Evolutionary conservation across 2,329 filamentous ascomycete genomes (phyloP).

Genomic region (Cordyceps fumosorosea): DNA sequence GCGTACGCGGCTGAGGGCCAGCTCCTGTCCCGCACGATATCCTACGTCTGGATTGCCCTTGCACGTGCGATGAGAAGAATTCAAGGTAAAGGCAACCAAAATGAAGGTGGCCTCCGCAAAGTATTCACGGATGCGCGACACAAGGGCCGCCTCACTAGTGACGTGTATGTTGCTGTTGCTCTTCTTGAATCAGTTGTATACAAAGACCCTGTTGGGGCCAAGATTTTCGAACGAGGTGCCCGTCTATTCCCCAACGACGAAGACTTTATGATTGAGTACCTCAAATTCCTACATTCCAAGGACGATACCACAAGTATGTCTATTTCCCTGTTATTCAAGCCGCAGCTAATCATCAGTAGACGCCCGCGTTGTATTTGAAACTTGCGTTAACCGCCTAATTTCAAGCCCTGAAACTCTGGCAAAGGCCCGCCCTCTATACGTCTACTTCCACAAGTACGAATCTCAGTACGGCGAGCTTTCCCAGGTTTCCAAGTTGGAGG

Average conservation of each 20-base stretch:
- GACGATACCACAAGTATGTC: constrained; percentile 87
- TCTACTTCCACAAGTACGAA: constrained; percentile 93
- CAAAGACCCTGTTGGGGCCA: constrained; percentile 84
- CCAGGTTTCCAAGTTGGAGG: constrained; percentile 85
- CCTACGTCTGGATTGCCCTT: constrained; percentile 89
- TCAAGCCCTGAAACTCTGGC: constrained; percentile 65
- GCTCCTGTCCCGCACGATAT: constrained; percentile 75
- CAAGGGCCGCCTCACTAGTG: constrained; percentile 81
- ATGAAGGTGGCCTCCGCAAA: constrained; percentile 72
- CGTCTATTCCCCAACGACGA: constrained; percentile 93
- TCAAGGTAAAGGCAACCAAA: constrained; percentile 67
- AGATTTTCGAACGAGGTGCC: constrained; percentile 91
- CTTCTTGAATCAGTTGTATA: constrained; percentile 94
- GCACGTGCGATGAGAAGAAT: constrained; percentile 92
- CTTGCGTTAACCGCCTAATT: constrained; percentile 75
- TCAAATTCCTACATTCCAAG: constrained; percentile 87
- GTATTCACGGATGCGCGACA: constrained; percentile 86
- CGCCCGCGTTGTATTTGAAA: constrained; percentile 93
- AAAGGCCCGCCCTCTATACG: constrained; percentile 79
- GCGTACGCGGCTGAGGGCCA: constrained; percentile 67
- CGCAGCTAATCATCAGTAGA: constrained; percentile 46
- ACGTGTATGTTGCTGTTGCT: constrained; percentile 90
- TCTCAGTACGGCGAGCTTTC: constrained; percentile 87
- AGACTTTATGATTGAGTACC: constrained; percentile 86
- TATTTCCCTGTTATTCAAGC: too few species aligned